Evolutionary conservation across 306 rosid genomes (phyloP).

Genomic region (Canavalia ensiformis): DNA sequence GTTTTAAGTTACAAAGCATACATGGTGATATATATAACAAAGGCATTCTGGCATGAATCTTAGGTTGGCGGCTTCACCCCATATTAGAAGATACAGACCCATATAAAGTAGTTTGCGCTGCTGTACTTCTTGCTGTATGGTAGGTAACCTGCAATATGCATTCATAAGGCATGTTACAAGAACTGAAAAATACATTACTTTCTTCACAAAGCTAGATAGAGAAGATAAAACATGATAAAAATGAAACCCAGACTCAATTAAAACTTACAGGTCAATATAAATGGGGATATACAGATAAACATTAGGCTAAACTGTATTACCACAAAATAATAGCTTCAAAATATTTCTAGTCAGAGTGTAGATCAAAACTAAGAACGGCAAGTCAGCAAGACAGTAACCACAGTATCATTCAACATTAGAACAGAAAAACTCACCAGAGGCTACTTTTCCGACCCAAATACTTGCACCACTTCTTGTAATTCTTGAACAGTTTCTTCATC

Average conservation of each 20-base stretch:
- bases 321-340: not conserved
- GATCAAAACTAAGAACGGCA: slow-evolving; percentile 9
- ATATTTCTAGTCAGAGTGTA: not conserved
- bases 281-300: not conserved
- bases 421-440: slow-evolving; percentile 75
- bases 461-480: slow-evolving; percentile 95
- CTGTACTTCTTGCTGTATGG: slow-evolving; percentile 99
- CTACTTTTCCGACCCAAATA: slow-evolving; percentile 94
- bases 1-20: slow-evolving; percentile 50
- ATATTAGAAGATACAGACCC: slow-evolving; percentile 97
- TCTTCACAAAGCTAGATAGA: slow-evolving; percentile 4
- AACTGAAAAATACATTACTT: slow-evolving; percentile 17
- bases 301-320: too few relatives aligned
- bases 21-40: slow-evolving; percentile 98
- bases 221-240: slow-evolving; percentile 25
- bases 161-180: slow-evolving; percentile 23
- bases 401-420: slow-evolving; percentile 36
- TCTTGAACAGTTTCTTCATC: slow-evolving; percentile 97
- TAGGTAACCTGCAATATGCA: slow-evolving; percentile 84
- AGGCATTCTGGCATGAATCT: slow-evolving; percentile 99
- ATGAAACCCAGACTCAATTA: slow-evolving; percentile 19
- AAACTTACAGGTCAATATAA: slow-evolving; percentile 36
- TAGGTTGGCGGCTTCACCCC: slow-evolving; percentile 99
- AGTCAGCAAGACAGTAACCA: slow-evolving; percentile 22
- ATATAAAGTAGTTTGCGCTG: slow-evolving; percentile 95